Percentiles rank a stretch among this genome's conserved stretches.
phyloP scores from a whole-genome alignment of 2,329 filamentous ascomycete species.

The Xylariaceae sp. region DNA sequence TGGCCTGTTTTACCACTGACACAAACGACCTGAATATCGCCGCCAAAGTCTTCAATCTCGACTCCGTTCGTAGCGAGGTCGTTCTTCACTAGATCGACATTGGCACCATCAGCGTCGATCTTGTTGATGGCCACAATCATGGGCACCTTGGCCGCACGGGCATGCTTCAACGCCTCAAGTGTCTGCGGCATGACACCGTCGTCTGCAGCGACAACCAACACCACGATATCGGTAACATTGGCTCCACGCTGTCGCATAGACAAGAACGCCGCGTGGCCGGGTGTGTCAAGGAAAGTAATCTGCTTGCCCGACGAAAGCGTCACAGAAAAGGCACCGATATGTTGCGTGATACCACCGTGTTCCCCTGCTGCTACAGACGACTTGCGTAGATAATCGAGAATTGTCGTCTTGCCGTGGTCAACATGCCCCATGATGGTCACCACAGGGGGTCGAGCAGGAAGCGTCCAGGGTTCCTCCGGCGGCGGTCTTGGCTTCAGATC shows the following conservation, averaged over 20 bases:
- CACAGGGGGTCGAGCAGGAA: conserved; percentile 79
- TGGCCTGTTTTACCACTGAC: conserved; percentile 92
- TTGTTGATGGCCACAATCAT: conserved; percentile 99
- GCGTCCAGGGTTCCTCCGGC: conserved; percentile 58
- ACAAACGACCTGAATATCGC: conserved; percentile 84
- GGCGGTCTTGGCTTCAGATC: conserved; percentile 69
- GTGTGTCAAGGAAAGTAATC: conserved; percentile 96
- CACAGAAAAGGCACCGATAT: conserved; percentile 96
- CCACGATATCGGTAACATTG: conserved; percentile 93
- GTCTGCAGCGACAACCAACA: conserved; percentile 91
- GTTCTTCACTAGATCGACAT: conserved; percentile 77
- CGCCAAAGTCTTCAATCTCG: conserved; percentile 90
- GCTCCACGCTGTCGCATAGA: conserved; percentile 94
- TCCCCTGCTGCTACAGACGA: conserved; percentile 87
- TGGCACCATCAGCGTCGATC: conserved; percentile 79
- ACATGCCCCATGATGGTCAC: conserved; percentile 99
- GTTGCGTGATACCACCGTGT: conserved; percentile 95
- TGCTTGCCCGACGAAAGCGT: conserved; percentile 77
- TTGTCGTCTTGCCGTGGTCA: conserved; percentile 96
- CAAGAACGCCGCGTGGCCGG: conserved; percentile 91
- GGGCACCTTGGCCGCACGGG: conserved; percentile 77
- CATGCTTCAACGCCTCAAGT: conserved; percentile 91
- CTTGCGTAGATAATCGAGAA: conserved; percentile 88
- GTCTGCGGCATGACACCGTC: conserved; percentile 98
- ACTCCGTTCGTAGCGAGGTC: conserved; percentile 80